phyloP scores from a whole-genome alignment of 495 filamentous ascomycete species.

The Neurospora sp. region DNA sequence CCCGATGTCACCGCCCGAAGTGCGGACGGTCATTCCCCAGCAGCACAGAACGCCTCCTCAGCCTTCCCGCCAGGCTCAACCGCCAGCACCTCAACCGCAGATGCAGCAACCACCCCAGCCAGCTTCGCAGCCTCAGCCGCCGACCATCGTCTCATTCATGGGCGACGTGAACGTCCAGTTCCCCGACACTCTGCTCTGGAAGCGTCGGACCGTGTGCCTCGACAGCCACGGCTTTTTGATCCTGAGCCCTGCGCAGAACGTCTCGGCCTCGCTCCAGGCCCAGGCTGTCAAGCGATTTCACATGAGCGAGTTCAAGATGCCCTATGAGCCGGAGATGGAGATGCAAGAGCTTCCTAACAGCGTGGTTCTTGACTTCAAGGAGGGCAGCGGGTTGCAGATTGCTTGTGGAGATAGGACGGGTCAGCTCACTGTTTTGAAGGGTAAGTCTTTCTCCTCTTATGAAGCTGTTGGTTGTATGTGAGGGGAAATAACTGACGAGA shows the following conservation, averaged over 20 bases:
- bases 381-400: slow-evolving; percentile 75
- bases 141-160: slow-evolving; percentile 48
- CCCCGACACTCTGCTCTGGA: slow-evolving; percentile 87
- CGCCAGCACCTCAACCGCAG: slow-evolving; percentile 15
- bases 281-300: slow-evolving; percentile 60
- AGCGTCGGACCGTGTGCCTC: slow-evolving; percentile 70
- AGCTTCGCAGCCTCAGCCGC: slow-evolving; percentile 19
- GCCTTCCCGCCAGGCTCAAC: slow-evolving; percentile 13
- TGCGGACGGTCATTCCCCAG: not conserved
- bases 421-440: slow-evolving; percentile 55
- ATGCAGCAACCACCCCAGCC: not conserved
- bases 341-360: slow-evolving; percentile 81
- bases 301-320: slow-evolving; percentile 66
- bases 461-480: not conserved
- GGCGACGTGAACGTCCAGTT: slow-evolving; percentile 93
- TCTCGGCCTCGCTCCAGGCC: slow-evolving; percentile 26
- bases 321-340: slow-evolving; percentile 77
- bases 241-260: slow-evolving; percentile 46
- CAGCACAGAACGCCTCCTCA: not conserved
- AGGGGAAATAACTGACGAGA: slow-evolving; percentile 4
- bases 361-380: slow-evolving; percentile 71
- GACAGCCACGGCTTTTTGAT: slow-evolving; percentile 70
- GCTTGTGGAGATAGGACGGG: slow-evolving; percentile 71
- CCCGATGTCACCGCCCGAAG: not conserved
- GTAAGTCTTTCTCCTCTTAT: slow-evolving; percentile 35